Evolutionary conservation across 495 filamentous ascomycete species (phyloP), one percentile per base, ranked within the genome.

Genomic region (Pyrenula aspistea): DNA sequence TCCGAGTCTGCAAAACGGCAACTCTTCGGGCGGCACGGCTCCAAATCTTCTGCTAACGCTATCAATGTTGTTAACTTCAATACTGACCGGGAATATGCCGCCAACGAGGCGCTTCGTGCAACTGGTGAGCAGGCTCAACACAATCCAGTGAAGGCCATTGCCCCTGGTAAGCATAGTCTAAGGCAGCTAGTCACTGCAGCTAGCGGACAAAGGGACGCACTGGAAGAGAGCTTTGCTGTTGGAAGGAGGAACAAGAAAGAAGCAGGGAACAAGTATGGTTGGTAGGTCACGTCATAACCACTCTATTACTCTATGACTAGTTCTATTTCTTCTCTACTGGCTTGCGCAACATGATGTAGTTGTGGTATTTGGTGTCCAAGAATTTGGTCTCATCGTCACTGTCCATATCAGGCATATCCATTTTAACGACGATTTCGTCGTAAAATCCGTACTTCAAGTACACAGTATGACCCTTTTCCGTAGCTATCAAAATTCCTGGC

Each of bases 151-250:
- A 82, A 87, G 57, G 73, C 86, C 2, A 88, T 96, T 64, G 83
- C 85, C n/a, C 83, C 89, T 1, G 91, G 89, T 53, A 95, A 95
- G 71, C 89, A 94, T 67, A 89, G 80, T 53, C 74, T 96, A 65
- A 83, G 86, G 62, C 89, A 95, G 71, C 73, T 96, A 67, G 86
- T 96, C 61, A 89, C 81, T 70, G 85, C 83, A 57, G 91, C 84
- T 19, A 83, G 78, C 61, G 84, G 69, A 55, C 89, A 96, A 72
- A 83, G 83, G 67, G 86, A 88, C 2, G 88, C 88, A 4, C 70
- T 96, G 64, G 89, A 95, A 67, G 91, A 96, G 67, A 87, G 83
- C 64, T 96, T 94, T 73, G 88, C 88, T 2, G 70, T 78, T 58
- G 88, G 84, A 19, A 77, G 77, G 64, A 79, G 79, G 63, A 90